Conservation (phyloP, 2,329 filamentous ascomycete genomes). For the Pseudogymnoascus sp. region DNA sequence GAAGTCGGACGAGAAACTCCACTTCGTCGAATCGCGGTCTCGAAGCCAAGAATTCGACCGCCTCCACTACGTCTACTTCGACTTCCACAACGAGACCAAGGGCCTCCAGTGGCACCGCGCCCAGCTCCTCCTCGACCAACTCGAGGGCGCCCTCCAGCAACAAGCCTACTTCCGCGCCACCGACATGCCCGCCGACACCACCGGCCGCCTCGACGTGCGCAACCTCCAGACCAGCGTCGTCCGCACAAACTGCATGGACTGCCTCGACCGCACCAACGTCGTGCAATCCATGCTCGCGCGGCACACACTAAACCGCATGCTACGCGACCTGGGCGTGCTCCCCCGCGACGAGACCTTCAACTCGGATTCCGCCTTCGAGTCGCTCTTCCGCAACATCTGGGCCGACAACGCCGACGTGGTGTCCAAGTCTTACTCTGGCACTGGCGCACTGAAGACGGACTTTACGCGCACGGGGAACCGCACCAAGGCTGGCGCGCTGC, state of each 20-base stretch:
- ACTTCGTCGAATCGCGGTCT: conserved; percentile 58
- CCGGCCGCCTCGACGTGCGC: conserved; percentile 70
- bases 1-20: conserved; percentile 70
- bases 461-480: conserved; percentile 89
- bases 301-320: conserved; percentile 79
- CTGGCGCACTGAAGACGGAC: conserved; percentile 95
- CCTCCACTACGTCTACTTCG: conserved; percentile 95
- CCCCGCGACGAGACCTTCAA: conserved; percentile 67
- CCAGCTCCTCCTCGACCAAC: conserved; percentile 72
- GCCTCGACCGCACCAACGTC: conserved; percentile 93
- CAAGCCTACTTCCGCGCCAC: conserved; percentile 91
- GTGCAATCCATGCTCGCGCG: conserved; percentile 95
- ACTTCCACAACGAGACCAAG: conserved; percentile 97
- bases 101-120: conserved; percentile 89
- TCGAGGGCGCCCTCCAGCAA: conserved; percentile 65
- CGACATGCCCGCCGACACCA: conserved; percentile 65
- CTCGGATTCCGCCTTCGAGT: conserved; percentile 68
- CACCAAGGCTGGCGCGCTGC: conserved; percentile 74
- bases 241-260: conserved; percentile 98
- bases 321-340: conserved; percentile 76
- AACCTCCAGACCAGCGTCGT: conserved; percentile 82
- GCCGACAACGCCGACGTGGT: conserved; percentile 97
- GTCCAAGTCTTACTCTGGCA: conserved; percentile 86
- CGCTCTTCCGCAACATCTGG: conserved; percentile 94
- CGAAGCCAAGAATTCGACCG: conserved; percentile 61